Evolutionary conservation across 495 filamentous ascomycete genomes (phyloP), one percentile per base, ranked within the genome.

Genomic region (Aspergillus coremiiformis): DNA sequence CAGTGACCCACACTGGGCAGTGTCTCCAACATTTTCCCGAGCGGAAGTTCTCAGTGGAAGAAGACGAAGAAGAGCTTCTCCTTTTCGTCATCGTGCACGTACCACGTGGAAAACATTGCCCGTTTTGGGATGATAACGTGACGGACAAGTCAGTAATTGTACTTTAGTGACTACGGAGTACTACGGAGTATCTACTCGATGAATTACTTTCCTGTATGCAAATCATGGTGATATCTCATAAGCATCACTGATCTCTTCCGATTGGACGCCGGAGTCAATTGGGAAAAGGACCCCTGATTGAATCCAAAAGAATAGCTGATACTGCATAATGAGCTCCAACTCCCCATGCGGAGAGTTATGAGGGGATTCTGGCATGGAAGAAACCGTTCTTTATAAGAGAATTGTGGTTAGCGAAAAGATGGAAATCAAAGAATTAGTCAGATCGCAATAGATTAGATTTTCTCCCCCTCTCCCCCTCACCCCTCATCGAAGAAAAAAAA

Each of bases 391-490:
- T n/a, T n/a, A n/a, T n/a, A n/a, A n/a, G n/a, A n/a, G n/a, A 23
- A 48, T 23, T 48, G 15, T 0, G 24, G 17, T 5, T 3, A 8
- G 7, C 17, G 44, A 22, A 1, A 47, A 9, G 1, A 11, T 32
- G 8, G 12, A 27, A 15, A 47, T 47, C 19, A n/a, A n/a, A 33
- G 32, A 47, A 2, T 29, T 30, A 30, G 10, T n/a, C n/a, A n/a
- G n/a, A n/a, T n/a, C n/a, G n/a, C n/a, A n/a, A n/a, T n/a, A n/a
- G n/a, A 27, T 8, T 4, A 27, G 24, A 27, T 27, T 39, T 27
- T 39, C 17, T 45, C 42, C 48, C 54, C 56, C 59, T 58, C 59
- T 56, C 54, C 64, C 58, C 62, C 62, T 58, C 58, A 59, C 47
- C 45, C 26, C 29, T 44, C n/a, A 17, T 46, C 21, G 9, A 1